These are phyloP conservation scores for Cordyceps tenuipes DNA, from an alignment of 2,329 filamentous ascomycete genomes.

Conservation along the genomic window DNA sequence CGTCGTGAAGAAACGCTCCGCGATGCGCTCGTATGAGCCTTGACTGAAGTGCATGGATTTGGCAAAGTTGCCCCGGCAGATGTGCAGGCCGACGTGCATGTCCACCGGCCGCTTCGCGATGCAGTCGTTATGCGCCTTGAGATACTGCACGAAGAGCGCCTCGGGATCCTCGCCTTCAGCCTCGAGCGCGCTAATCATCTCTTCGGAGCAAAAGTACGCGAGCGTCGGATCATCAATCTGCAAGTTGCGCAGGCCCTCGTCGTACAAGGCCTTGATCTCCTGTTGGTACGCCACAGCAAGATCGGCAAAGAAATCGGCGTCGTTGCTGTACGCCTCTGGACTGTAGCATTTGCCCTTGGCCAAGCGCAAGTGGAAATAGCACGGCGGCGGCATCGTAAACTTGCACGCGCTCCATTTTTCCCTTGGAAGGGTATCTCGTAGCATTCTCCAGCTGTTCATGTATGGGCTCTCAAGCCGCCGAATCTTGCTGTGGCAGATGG, in stretches of 20 bases:
- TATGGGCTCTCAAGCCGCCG: conserved; percentile 32
- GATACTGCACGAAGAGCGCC: conserved; percentile 59
- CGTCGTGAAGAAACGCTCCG: conserved; percentile 49
- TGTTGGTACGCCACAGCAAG: conserved; percentile 46
- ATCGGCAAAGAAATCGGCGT: conserved; percentile 49
- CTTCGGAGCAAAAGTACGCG: conserved; percentile 59
- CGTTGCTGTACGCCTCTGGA: conserved; percentile 41
- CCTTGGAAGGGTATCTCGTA: conserved; percentile 38
- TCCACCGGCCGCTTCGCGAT: conserved; percentile 52
- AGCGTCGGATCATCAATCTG: conserved; percentile 58
- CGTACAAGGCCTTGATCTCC: conserved; percentile 46
- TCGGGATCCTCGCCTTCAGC: conserved; percentile 53
- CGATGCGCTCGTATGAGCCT: conserved; percentile 55
- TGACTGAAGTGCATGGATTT: conserved; percentile 56
- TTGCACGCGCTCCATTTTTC: conserved; percentile 57
- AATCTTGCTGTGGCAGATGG: conserved; percentile 35
- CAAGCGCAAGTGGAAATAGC: conserved; percentile 55
- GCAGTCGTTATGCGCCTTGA: conserved; percentile 66
- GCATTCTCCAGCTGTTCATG: conserved; percentile 34
- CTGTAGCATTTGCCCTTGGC: conserved; percentile 45
- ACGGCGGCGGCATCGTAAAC: conserved; percentile 58
- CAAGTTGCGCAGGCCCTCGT: conserved; percentile 46
- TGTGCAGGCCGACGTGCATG: conserved; percentile 63
- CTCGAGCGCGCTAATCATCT: conserved; percentile 52
- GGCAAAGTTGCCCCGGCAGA: conserved; percentile 52